These are phyloP conservation scores for Colletotrichum abscissum DNA, from an alignment of 2,329 filamentous ascomycete genomes.

Conservation along the genomic window DNA sequence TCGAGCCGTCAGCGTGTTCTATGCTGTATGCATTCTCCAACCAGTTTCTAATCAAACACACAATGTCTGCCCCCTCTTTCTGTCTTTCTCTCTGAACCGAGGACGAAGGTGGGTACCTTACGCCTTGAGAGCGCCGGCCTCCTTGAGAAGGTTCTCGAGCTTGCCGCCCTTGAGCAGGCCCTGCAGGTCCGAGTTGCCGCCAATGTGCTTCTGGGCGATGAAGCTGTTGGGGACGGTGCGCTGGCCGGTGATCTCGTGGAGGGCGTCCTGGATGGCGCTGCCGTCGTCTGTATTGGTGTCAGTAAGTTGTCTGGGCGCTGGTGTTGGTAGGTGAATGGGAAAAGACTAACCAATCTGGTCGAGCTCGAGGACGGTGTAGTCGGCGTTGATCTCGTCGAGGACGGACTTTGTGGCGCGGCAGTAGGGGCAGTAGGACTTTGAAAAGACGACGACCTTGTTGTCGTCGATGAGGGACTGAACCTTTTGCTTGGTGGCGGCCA, in stretches of 20 bases:
- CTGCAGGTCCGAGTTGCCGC: conserved; percentile 91
- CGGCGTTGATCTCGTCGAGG: conserved; percentile 76
- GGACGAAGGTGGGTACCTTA: conserved; percentile 43
- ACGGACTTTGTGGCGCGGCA: conserved; percentile 83
- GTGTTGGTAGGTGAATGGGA: no score
- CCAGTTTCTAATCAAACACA: not conserved
- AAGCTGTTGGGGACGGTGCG: conserved; percentile 95
- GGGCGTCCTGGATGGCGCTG: conserved; percentile 82
- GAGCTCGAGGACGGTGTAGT: conserved; percentile 82
- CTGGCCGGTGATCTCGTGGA: conserved; percentile 84
- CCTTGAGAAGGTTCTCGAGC: conserved; percentile 53
- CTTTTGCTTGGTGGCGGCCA: conserved; percentile 87
- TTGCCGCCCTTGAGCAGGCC: conserved; percentile 60
- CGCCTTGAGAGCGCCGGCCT: conserved; percentile 55
- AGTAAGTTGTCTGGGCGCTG: conserved; percentile 23
- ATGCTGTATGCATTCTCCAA: not conserved
- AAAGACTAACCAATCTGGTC: conserved; percentile 70
- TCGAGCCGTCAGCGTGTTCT: conserved; percentile 11
- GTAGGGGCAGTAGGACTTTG: conserved; percentile 97
- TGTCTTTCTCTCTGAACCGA: not conserved
- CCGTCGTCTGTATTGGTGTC: conserved; percentile 75
- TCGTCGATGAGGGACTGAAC: conserved; percentile 89
- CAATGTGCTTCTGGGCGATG: conserved; percentile 91
- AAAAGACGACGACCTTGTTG: conserved; percentile 94
- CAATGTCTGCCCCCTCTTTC: not conserved